Percentiles rank a stretch among this genome's conserved stretches.
These are phyloP conservation scores for Colletotrichum caudatum DNA, from an alignment of 2,329 filamentous ascomycete genomes.

Conservation along the genomic window DNA sequence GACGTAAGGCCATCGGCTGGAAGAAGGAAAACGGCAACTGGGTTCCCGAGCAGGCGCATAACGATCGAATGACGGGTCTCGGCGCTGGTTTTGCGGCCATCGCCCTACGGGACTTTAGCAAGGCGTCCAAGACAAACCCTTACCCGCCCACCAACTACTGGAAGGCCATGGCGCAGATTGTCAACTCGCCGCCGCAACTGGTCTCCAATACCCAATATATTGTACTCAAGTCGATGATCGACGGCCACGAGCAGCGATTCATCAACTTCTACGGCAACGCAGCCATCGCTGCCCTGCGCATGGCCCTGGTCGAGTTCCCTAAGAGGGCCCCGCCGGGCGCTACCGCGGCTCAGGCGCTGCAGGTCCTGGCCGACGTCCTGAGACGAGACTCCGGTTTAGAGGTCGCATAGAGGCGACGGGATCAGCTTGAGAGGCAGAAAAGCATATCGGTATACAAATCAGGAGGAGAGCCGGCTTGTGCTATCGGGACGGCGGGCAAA, in stretches of 20 bases:
- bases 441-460: constrained; percentile 37
- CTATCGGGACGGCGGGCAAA: constrained; percentile 10
- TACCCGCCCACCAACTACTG: constrained; percentile 87
- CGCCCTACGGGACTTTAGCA: constrained; percentile 84
- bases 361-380: constrained; percentile 67
- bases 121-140: constrained; percentile 75
- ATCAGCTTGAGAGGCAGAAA: neutral
- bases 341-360: constrained; percentile 63
- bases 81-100: constrained; percentile 87
- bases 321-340: constrained; percentile 61
- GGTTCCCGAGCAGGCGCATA: constrained; percentile 78
- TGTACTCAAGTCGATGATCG: constrained; percentile 78
- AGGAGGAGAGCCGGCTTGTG: constrained; percentile 10
- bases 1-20: constrained; percentile 80
- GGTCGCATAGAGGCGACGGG: constrained; percentile 49
- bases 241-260: constrained; percentile 80
- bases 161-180: constrained; percentile 79
- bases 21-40: constrained; percentile 70
- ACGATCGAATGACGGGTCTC: constrained; percentile 85
- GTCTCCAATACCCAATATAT: constrained; percentile 80
- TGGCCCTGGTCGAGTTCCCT: constrained; percentile 81
- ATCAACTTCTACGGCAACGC: constrained; percentile 84
- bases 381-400: constrained; percentile 62
- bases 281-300: constrained; percentile 76
- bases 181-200: constrained; percentile 77